phyloP scores from a whole-genome alignment of 2,329 filamentous ascomycete genomes.

The Colletotrichum camelliae region DNA sequence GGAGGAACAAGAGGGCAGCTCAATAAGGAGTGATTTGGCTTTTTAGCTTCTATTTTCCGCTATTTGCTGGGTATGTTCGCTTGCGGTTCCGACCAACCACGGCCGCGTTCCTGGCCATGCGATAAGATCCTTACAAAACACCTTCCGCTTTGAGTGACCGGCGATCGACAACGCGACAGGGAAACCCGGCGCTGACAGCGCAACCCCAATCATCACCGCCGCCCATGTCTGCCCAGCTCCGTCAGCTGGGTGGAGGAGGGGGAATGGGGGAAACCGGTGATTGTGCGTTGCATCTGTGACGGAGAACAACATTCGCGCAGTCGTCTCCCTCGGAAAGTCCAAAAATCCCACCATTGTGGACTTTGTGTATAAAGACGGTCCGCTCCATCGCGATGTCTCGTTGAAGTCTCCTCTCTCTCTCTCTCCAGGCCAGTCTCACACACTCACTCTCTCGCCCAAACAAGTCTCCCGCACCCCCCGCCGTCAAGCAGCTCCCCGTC shows the following conservation, averaged over 20 bases:
- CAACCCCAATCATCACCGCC: background rate
- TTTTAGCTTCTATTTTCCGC: background rate
- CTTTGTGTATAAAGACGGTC: background rate
- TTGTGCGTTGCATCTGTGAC: background rate
- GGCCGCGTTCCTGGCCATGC: constrained; percentile 17
- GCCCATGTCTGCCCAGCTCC: background rate
- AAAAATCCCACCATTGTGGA: background rate
- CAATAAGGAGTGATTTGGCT: background rate
- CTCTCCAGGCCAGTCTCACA: background rate
- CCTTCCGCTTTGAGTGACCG: constrained; percentile 13
- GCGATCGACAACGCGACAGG: background rate
- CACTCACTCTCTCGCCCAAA: background rate
- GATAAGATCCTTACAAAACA: constrained; percentile 14
- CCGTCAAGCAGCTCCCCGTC: constrained; percentile 13
- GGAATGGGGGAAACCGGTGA: background rate
- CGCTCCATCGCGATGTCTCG: background rate
- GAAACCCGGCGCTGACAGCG: background rate
- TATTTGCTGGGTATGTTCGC: background rate
- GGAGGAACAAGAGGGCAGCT: background rate
- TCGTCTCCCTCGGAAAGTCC: background rate
- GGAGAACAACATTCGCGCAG: background rate
- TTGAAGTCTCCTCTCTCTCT: background rate
- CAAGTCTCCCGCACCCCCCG: background rate
- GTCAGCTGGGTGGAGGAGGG: background rate
- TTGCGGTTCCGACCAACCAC: constrained; percentile 13